phyloP scores from a whole-genome alignment of 2,329 filamentous ascomycete species.

The Aspergillus terreus region DNA sequence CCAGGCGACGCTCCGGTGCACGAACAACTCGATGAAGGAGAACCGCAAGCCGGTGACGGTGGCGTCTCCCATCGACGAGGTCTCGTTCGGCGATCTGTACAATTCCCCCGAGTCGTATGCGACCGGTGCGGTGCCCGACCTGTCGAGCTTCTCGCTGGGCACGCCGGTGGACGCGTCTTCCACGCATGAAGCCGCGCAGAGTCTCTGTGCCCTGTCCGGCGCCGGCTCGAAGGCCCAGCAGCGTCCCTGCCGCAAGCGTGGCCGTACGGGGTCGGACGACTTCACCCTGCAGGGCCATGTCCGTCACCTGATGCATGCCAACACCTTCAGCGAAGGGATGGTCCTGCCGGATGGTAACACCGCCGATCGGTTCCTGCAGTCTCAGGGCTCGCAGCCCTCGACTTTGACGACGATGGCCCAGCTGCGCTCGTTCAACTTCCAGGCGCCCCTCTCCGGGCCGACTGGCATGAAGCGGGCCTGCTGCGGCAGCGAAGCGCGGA shows the following conservation, averaged over 20 bases:
- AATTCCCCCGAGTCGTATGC: constrained; percentile 33
- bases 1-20: constrained; percentile 39
- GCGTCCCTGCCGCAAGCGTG: constrained; percentile 34
- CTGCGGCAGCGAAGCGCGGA: constrained; percentile 37
- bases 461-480: constrained; percentile 40
- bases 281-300: constrained; percentile 36
- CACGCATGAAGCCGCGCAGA: constrained; percentile 38
- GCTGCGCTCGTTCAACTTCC: constrained; percentile 19
- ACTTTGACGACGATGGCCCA: constrained; percentile 11
- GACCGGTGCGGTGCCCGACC: constrained; percentile 27
- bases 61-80: constrained; percentile 38
- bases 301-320: constrained; percentile 33
- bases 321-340: constrained; percentile 20
- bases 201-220: constrained; percentile 39
- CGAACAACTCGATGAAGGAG: constrained; percentile 36
- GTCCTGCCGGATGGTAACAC: constrained; percentile 30
- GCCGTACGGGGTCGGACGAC: constrained; percentile 39
- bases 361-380: constrained; percentile 30
- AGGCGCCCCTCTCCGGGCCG: constrained; percentile 29
- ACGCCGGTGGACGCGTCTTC: constrained; percentile 24
- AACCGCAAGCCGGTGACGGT: constrained; percentile 33
- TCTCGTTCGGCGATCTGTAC: constrained; percentile 29
- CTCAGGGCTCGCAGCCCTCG: constrained; percentile 16
- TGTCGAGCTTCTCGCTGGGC: constrained; percentile 33
- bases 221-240: constrained; percentile 23